Conservation (phyloP, 2,329 filamentous ascomycete species). For the Verticillium alfalfae region DNA sequence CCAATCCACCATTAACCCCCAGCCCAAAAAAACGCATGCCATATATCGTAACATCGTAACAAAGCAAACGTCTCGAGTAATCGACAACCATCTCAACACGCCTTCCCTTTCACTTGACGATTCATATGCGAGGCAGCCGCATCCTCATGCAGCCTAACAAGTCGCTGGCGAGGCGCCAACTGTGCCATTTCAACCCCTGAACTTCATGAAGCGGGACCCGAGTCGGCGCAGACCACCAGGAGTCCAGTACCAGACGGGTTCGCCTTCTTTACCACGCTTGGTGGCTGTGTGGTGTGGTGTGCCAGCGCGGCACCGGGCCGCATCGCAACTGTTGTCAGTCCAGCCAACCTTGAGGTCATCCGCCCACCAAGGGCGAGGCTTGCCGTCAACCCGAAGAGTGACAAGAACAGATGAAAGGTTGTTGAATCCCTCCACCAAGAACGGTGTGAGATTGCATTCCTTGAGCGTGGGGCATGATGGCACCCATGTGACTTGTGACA, state of each 20-base stretch:
- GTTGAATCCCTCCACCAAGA: conserved; percentile 29
- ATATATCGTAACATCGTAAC: neutral
- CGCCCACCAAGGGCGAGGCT: conserved; percentile 34
- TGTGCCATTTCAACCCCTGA: neutral
- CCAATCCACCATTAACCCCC: neutral
- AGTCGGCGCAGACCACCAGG: neutral
- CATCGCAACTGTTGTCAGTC: conserved; percentile 33
- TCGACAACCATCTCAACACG: neutral
- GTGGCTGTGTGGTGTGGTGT: neutral
- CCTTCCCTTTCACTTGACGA: neutral
- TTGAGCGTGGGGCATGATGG: conserved; percentile 29
- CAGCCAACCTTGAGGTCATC: conserved; percentile 34
- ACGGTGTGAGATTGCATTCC: conserved; percentile 25
- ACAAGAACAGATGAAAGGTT: conserved; percentile 33
- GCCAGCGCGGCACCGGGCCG: conserved; percentile 25
- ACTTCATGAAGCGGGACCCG: neutral
- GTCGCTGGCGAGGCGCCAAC: too few species aligned
- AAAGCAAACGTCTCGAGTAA: neutral
- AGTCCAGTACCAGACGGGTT: neutral
- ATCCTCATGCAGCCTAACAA: neutral
- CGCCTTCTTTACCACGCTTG: neutral
- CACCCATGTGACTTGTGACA: conserved; percentile 29
- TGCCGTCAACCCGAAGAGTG: conserved; percentile 27
- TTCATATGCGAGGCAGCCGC: neutral
- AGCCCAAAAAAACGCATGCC: neutral